Evolutionary conservation across 2,329 filamentous ascomycete genomes (phyloP), one percentile per base, ranked within the genome.

Genomic region (Fusarium humuli): DNA sequence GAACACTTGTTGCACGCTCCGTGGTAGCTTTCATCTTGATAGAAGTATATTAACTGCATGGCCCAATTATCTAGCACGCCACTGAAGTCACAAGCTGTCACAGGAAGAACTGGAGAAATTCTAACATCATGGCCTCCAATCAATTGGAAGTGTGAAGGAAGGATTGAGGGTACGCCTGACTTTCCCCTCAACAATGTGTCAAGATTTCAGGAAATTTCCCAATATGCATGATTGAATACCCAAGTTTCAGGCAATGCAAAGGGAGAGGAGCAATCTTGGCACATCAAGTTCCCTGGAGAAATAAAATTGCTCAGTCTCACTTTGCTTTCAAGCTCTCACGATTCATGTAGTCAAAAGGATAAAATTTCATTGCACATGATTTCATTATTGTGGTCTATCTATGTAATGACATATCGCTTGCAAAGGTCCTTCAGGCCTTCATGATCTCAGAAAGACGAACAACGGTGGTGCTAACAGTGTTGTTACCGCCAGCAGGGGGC

Each of bases 401-500:
- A 22, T 55, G 3, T 2, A 4, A 27, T 0, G 3, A 14, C 0
- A 14, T 12, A 42, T 22, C 25, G 6, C 5, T 22, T 10, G 7
- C 4, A 3, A 18, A 6, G 6, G 3, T 11, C 8, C 3, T 11
- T 14, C 59, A 75, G 27, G 55, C 23, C 58, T 81, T 53, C 57
- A 75, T 69, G 14, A 75, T 47, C 65, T 78, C 65, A 1, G 76
- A 76, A 4, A 78, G 56, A 23, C 70, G 69, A 13, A 80, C 73
- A 34, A 83, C 77, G 42, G 80, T 82, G 40, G 81, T 59, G 16
- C 76, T 79, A 5, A 83, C 78, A 72, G 80, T 76, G 44, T 87
- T 86, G 34, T 81, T 81, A 34, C 78, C 84, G 44, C 79, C 83
- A 3, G 64, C 64, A 16, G 83, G 83, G 7, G 84, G 85, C 71